These are phyloP conservation scores for Diaporthe vaccinii DNA, from an alignment of 2,329 filamentous ascomycete species.

Conservation along the genomic window DNA sequence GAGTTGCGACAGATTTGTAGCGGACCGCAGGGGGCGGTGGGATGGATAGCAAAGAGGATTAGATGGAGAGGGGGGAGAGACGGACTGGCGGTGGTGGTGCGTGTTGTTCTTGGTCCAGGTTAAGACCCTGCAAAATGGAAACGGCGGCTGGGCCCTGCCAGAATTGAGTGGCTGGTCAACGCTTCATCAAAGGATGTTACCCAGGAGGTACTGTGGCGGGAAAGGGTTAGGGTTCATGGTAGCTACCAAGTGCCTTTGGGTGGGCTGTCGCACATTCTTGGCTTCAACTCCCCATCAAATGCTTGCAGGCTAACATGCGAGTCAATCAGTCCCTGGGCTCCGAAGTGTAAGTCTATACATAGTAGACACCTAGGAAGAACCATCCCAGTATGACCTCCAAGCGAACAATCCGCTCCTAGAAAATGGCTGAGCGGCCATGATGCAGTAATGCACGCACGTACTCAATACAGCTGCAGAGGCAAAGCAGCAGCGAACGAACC, in stretches of 20 bases:
- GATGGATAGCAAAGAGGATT: slow-evolving; percentile 30
- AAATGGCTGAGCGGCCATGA: background rate
- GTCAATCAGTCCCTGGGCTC: background rate
- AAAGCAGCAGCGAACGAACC: background rate
- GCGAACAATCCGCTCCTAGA: background rate
- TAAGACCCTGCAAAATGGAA: slow-evolving; percentile 24
- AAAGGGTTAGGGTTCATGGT: slow-evolving; percentile 23
- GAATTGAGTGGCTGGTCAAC: slow-evolving; percentile 29
- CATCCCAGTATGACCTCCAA: background rate
- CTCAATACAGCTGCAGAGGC: background rate
- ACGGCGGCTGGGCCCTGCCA: slow-evolving; percentile 14
- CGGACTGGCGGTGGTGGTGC: slow-evolving; percentile 13
- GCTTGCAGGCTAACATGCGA: background rate
- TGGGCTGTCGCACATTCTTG: slow-evolving; percentile 1
- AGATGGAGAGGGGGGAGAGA: slow-evolving; percentile 25
- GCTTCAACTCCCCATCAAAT: background rate
- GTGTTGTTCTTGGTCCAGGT: slow-evolving; percentile 35
- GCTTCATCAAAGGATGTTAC: background rate
- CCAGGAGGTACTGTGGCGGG: background rate
- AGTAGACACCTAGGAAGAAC: background rate
- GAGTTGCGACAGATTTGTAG: slow-evolving; percentile 37
- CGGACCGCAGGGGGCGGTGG: slow-evolving; percentile 34
- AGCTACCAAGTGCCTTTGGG: background rate
- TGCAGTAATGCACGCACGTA: background rate
- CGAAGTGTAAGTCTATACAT: background rate